Percentiles rank a stretch among this genome's conserved stretches.
These are phyloP conservation scores for Citrus medica DNA, from an alignment of 345 rosid species.

Conservation along the genomic window DNA sequence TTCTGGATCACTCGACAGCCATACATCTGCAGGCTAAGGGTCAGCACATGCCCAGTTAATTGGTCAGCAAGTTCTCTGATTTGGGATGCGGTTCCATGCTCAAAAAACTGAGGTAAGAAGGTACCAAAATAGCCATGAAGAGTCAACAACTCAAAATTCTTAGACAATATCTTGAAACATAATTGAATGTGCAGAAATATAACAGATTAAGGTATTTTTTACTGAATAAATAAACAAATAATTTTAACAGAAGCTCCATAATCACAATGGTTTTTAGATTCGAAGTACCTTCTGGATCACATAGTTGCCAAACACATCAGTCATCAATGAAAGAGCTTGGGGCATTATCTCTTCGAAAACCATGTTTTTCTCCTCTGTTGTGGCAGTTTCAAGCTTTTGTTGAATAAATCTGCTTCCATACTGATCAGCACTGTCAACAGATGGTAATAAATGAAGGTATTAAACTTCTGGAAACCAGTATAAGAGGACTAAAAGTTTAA, in stretches of 20 bases:
- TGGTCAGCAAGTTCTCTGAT: conserved; percentile 80
- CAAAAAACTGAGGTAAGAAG: conserved; percentile 64
- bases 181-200: conserved; percentile 10
- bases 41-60: conserved; percentile 73
- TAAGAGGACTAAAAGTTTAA: background rate
- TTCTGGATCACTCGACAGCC: conserved; percentile 98
- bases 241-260: background rate
- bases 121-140: background rate
- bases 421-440: conserved; percentile 69
- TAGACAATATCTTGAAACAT: background rate
- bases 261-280: background rate
- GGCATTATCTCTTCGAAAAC: conserved; percentile 91
- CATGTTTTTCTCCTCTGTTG: conserved; percentile 81
- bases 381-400: conserved; percentile 93
- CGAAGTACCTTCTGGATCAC: conserved; percentile 85
- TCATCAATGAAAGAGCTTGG: conserved; percentile 75
- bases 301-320: conserved; percentile 95
- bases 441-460: conserved; percentile 7
- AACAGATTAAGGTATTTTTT: background rate
- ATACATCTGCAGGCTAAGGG: conserved; percentile 96
- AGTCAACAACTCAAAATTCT: background rate
- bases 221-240: background rate
- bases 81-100: conserved; percentile 88
- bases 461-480: background rate
- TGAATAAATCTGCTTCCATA: conserved; percentile 97